Evolutionary conservation across 2,329 filamentous ascomycete genomes (phyloP).

Genomic region (Davidsoniella eucalypti): DNA sequence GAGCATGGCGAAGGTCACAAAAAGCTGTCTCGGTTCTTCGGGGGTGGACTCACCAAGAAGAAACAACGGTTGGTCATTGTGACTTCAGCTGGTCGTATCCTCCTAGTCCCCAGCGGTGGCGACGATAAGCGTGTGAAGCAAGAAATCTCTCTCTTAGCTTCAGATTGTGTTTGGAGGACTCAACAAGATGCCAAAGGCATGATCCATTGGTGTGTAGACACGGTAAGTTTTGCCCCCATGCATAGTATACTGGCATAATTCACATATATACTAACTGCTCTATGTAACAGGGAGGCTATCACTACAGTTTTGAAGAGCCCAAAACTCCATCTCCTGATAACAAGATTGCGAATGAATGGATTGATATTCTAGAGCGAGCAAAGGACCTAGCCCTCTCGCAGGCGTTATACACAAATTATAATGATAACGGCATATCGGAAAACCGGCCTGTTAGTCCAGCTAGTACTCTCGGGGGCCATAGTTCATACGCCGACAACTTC

Average conservation of each 20-base stretch:
- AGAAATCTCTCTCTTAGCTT: slow-evolving; percentile 67
- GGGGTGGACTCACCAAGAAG: slow-evolving; percentile 80
- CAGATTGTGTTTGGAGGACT: slow-evolving; percentile 63
- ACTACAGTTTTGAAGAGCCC: slow-evolving; percentile 86
- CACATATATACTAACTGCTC: slow-evolving; percentile 3
- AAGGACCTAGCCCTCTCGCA: slow-evolving; percentile 70
- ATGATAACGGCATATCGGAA: slow-evolving; percentile 53
- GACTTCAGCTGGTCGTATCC: slow-evolving; percentile 76
- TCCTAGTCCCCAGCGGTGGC: slow-evolving; percentile 78
- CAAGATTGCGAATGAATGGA: slow-evolving; percentile 63
- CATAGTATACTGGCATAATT: neutral
- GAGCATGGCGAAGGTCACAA: slow-evolving; percentile 50
- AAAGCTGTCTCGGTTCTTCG: slow-evolving; percentile 88
- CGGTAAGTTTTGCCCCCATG: slow-evolving; percentile 44
- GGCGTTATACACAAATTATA: slow-evolving; percentile 42
- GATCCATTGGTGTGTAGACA: slow-evolving; percentile 80
- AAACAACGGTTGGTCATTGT: slow-evolving; percentile 86
- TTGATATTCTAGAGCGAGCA: slow-evolving; percentile 73
- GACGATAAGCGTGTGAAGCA: slow-evolving; percentile 93
- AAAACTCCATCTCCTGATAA: slow-evolving; percentile 49
- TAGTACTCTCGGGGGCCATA: slow-evolving; percentile 49
- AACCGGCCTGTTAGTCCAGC: slow-evolving; percentile 58
- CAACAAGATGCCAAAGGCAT: slow-evolving; percentile 77
- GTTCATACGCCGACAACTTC: slow-evolving; percentile 35
- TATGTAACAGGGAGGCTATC: slow-evolving; percentile 57